These are phyloP conservation scores for Notholithocarpus densiflorus DNA, from an alignment of 306 rosid genomes.

Conservation along the genomic window DNA sequence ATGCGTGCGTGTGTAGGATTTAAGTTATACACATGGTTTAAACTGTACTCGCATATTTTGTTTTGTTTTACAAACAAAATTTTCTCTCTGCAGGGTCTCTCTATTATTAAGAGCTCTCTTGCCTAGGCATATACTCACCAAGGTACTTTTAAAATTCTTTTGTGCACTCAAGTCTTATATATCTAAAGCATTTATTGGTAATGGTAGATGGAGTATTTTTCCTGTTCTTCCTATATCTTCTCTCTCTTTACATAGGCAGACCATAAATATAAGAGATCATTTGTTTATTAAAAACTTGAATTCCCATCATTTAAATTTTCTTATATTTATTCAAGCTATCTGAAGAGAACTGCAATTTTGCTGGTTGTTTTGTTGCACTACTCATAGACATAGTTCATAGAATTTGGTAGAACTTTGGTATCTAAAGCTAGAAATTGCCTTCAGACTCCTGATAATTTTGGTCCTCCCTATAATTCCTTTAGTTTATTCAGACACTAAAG, in stretches of 20 bases:
- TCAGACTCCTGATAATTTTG: neutral
- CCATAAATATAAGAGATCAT: neutral
- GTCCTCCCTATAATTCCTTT: neutral
- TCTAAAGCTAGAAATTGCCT: neutral
- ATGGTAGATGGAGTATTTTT: neutral
- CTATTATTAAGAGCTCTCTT: constrained; percentile 51
- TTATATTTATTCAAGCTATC: neutral
- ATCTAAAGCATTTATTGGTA: neutral
- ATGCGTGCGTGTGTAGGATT: neutral
- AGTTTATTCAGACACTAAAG: neutral
- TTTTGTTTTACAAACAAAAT: constrained; percentile 4
- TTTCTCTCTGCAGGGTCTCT: constrained; percentile 60
- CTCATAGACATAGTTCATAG: neutral
- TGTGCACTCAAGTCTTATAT: neutral
- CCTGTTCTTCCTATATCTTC: neutral
- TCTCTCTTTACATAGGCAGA: neutral
- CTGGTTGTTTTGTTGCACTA: neutral
- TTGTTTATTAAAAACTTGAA: neutral
- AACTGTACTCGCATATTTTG: neutral
- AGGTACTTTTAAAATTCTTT: constrained; percentile 33
- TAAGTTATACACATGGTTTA: neutral
- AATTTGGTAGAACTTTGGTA: neutral
- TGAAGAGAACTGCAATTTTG: neutral
- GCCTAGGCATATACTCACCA: constrained; percentile 27
- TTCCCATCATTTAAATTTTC: neutral